These are phyloP conservation scores for Conringia planisiliqua DNA, from an alignment of 345 rosid species.

Conservation along the genomic window DNA sequence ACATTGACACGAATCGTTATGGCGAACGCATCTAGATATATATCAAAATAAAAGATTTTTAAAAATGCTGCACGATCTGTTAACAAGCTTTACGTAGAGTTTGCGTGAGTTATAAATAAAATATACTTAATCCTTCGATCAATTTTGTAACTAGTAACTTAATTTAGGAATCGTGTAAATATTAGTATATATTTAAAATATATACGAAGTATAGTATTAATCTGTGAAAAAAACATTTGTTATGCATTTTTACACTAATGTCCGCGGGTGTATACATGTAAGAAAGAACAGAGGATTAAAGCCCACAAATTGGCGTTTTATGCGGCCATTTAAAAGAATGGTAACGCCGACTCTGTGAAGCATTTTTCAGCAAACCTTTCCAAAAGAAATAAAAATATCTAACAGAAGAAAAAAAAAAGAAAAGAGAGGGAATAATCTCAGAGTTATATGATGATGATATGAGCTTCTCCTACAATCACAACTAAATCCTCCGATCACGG, in stretches of 20 bases:
- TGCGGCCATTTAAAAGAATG: constrained; percentile 33
- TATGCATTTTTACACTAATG: neutral
- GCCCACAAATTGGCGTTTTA: constrained; percentile 32
- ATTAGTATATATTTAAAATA: neutral
- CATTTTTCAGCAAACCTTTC: constrained; percentile 18
- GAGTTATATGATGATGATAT: neutral
- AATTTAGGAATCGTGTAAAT: neutral
- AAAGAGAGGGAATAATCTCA: neutral
- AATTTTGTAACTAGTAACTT: neutral
- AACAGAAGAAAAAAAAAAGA: neutral
- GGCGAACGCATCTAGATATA: neutral
- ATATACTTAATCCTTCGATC: neutral
- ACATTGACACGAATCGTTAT: neutral
- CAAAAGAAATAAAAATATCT: neutral
- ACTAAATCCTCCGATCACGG: constrained; percentile 26
- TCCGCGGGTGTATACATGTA: constrained; percentile 17
- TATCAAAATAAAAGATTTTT: too few relatives aligned
- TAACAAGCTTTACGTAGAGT: neutral
- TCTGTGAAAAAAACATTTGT: neutral
- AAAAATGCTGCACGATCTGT: neutral
- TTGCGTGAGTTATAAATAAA: neutral
- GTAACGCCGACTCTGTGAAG: constrained; percentile 32
- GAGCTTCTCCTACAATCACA: constrained; percentile 5
- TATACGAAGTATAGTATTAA: neutral
- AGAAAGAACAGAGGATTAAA: constrained; percentile 27